Conservation (phyloP, 2,329 filamentous ascomycete genomes). For the Alternaria novae-zelandiae region DNA sequence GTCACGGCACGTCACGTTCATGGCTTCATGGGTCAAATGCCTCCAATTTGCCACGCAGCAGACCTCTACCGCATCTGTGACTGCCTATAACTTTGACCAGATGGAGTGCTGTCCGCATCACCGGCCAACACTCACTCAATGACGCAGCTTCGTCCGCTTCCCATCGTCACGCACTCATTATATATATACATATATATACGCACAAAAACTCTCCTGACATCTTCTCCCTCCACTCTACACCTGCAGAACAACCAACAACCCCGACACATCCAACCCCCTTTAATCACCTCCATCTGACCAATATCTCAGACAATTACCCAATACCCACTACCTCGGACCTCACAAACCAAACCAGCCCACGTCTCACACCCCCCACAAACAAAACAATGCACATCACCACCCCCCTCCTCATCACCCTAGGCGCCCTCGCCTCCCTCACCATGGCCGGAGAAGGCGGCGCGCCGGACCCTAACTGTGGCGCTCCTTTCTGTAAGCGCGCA, state of each 20-base stretch:
- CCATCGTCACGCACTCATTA: background rate
- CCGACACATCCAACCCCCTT: background rate
- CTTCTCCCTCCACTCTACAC: background rate
- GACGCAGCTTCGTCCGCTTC: background rate
- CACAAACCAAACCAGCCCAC: background rate
- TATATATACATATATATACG: background rate
- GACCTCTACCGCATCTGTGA: background rate
- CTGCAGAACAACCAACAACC: background rate
- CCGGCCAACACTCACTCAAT: background rate
- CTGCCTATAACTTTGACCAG: background rate
- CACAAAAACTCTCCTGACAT: background rate
- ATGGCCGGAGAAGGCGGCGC: background rate
- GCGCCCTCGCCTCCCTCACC: background rate
- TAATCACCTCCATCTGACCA: background rate
- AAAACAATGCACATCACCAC: background rate
- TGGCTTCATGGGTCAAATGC: background rate
- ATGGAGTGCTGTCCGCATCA: background rate
- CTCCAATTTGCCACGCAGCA: background rate
- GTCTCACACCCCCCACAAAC: background rate
- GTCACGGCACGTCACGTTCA: background rate
- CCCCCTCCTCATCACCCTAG: background rate
- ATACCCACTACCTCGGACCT: background rate
- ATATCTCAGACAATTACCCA: rapidly evolving
- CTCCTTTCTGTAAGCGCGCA: conserved; percentile 8
- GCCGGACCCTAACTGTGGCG: conserved; percentile 3